Evolutionary conservation across 2,329 filamentous ascomycete genomes (phyloP).

Genomic region (Dothiorella sarmentorum): DNA sequence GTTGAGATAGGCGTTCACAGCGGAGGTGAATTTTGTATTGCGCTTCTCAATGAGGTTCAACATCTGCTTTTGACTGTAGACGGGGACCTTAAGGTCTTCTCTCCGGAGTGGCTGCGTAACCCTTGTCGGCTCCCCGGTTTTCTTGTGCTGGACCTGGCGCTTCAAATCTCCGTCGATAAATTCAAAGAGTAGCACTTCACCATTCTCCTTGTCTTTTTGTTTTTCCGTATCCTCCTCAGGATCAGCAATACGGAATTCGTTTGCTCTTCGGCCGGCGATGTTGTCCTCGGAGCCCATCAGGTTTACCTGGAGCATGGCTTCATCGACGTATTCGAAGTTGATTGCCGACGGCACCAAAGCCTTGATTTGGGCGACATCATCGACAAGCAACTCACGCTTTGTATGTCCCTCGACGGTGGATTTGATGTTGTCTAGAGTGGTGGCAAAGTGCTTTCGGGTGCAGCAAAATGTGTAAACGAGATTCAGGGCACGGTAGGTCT

Average conservation of each 20-base stretch:
- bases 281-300: slow-evolving; percentile 66
- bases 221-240: slow-evolving; percentile 33
- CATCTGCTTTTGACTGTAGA: slow-evolving; percentile 92
- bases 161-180: slow-evolving; percentile 90
- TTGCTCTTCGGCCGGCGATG: slow-evolving; percentile 56
- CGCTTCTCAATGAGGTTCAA: slow-evolving; percentile 82
- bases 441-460: slow-evolving; percentile 85
- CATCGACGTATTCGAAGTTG: slow-evolving; percentile 82
- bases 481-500: slow-evolving; percentile 80
- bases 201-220: slow-evolving; percentile 41
- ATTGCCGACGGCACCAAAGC: slow-evolving; percentile 73
- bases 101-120: slow-evolving; percentile 66
- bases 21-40: slow-evolving; percentile 76
- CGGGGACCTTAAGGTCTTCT: slow-evolving; percentile 84
- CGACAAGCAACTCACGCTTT: slow-evolving; percentile 63
- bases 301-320: slow-evolving; percentile 76
- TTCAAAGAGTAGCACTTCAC: slow-evolving; percentile 82
- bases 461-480: slow-evolving; percentile 93
- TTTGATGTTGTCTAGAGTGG: slow-evolving; percentile 86
- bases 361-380: slow-evolving; percentile 80
- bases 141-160: slow-evolving; percentile 67
- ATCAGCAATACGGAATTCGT: slow-evolving; percentile 34
- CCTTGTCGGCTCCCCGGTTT: slow-evolving; percentile 69
- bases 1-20: slow-evolving; percentile 74
- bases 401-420: slow-evolving; percentile 80